These are phyloP conservation scores for Cruciata laevipes DNA, from an alignment of 257 asterid species.

Conservation along the genomic window DNA sequence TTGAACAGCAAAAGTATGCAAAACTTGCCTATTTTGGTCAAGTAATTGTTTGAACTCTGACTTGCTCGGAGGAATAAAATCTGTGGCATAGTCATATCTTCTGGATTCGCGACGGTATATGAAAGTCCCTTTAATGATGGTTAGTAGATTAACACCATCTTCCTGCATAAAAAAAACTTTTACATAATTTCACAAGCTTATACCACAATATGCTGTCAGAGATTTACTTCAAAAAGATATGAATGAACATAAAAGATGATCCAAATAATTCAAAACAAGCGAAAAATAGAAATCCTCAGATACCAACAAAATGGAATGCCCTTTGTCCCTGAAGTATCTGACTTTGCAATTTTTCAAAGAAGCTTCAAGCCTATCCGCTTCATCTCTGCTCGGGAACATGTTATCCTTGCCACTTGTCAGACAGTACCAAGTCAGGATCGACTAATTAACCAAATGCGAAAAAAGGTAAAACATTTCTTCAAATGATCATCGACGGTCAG, in stretches of 20 bases:
- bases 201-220: neutral
- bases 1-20: too few relatives aligned
- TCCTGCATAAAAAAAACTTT: constrained; percentile 44
- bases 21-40: neutral
- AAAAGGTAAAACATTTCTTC: neutral
- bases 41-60: constrained; percentile 43
- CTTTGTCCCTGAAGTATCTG: constrained; percentile 27
- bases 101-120: constrained; percentile 52
- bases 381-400: constrained; percentile 38
- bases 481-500: neutral
- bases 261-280: too few relatives aligned
- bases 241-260: too few relatives aligned
- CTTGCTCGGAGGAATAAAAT: constrained; percentile 64
- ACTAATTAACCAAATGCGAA: neutral
- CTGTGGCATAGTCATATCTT: constrained; percentile 37
- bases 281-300: neutral
- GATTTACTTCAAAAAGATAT: too few relatives aligned
- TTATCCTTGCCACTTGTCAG: constrained; percentile 32
- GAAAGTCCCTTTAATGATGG: constrained; percentile 52
- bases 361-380: constrained; percentile 32
- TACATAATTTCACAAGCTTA: neutral
- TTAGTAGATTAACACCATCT: constrained; percentile 57
- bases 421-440: neutral
- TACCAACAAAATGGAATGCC: constrained; percentile 38
- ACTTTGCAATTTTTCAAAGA: constrained; percentile 23